Conservation (phyloP, 2,329 filamentous ascomycete genomes). For the Botryotinia narcissicola region DNA sequence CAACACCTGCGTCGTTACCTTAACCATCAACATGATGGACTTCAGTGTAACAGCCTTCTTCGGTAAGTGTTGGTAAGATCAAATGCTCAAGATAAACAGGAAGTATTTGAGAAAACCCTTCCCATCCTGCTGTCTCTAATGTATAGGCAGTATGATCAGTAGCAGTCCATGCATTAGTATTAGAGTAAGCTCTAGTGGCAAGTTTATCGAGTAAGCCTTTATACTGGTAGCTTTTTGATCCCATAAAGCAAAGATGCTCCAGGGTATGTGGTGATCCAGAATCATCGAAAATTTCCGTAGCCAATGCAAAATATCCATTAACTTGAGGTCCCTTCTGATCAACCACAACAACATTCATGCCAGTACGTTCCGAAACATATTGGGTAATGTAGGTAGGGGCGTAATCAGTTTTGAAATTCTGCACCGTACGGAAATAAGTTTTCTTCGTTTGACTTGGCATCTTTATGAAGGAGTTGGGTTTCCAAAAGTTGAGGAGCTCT, state of each 20-base stretch:
- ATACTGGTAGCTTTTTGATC: constrained; percentile 88
- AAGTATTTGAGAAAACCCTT: constrained; percentile 90
- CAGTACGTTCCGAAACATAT: constrained; percentile 92
- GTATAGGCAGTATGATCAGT: constrained; percentile 97
- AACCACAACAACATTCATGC: constrained; percentile 90
- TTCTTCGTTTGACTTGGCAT: constrained; percentile 55
- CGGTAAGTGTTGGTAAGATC: constrained; percentile 84
- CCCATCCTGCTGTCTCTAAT: constrained; percentile 92
- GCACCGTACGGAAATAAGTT: constrained; percentile 74
- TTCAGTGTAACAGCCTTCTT: constrained; percentile 90
- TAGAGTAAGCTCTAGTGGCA: constrained; percentile 87
- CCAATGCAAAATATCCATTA: constrained; percentile 89
- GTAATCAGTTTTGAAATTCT: constrained; percentile 86
- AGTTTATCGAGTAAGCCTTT: constrained; percentile 95
- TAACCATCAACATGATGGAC: constrained; percentile 93
- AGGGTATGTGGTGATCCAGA: constrained; percentile 87
- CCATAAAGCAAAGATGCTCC: constrained; percentile 84
- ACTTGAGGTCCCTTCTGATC: constrained; percentile 94
- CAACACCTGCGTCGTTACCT: constrained; percentile 92
- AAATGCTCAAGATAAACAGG: constrained; percentile 96
- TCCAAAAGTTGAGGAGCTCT: not conserved
- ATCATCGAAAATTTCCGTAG: constrained; percentile 96
- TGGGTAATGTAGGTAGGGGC: constrained; percentile 85
- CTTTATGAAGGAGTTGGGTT: constrained; percentile 33
- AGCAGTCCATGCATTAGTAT: constrained; percentile 95